Percentiles rank a stretch among this genome's conserved stretches.
These are phyloP conservation scores for Backusella luteola DNA, from an alignment of 192 early-diverging fungal species.

Conservation along the genomic window DNA sequence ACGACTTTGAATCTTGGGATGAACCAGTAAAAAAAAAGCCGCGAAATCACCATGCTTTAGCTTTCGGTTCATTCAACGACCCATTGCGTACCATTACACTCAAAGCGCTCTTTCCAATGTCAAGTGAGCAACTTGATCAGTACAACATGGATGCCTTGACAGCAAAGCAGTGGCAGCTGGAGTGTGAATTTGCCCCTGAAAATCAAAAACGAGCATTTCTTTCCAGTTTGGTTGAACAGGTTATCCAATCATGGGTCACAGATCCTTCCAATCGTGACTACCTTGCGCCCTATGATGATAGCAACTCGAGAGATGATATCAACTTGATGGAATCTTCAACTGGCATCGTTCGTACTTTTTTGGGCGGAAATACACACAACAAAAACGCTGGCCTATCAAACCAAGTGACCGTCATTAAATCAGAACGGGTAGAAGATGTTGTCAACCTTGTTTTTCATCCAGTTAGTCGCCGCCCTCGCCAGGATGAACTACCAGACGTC, in stretches of 20 bases:
- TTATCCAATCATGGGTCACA: constrained; percentile 46
- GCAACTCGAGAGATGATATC: constrained; percentile 33
- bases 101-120: constrained; percentile 44
- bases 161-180: constrained; percentile 45
- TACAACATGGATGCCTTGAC: constrained; percentile 52
- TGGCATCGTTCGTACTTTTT: constrained; percentile 8
- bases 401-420: constrained; percentile 10
- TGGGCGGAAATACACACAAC: not conserved
- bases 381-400: not conserved
- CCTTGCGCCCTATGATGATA: constrained; percentile 23
- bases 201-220: constrained; percentile 42
- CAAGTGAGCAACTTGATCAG: constrained; percentile 33
- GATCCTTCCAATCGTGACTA: constrained; percentile 34
- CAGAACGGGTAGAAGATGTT: constrained; percentile 48
- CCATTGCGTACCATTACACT: constrained; percentile 49
- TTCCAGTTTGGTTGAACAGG: constrained; percentile 42
- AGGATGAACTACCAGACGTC: not conserved
- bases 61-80: constrained; percentile 56
- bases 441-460: constrained; percentile 40
- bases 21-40: constrained; percentile 13
- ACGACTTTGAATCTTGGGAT: constrained; percentile 14
- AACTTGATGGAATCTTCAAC: constrained; percentile 13
- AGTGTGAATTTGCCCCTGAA: constrained; percentile 40
- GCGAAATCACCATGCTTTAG: constrained; percentile 29
- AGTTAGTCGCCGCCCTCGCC: not conserved